Conservation (phyloP, 73 alveolate genomes). For the Breviolum minutum region DNA sequence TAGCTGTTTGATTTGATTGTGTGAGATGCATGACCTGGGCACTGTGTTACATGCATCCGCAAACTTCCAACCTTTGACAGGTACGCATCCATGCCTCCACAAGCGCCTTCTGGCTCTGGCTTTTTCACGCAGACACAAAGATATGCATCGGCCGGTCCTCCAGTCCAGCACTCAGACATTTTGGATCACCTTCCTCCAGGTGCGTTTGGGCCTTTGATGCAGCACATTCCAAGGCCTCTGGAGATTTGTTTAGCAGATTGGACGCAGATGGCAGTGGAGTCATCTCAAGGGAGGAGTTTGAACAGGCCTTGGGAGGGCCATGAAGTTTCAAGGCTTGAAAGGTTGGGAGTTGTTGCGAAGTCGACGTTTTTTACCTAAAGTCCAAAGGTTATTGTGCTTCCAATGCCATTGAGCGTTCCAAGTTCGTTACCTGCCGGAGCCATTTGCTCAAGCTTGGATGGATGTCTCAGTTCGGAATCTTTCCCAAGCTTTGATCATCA, state of each 20-base stretch:
- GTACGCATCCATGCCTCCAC: constrained; percentile 21
- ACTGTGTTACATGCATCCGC: no score
- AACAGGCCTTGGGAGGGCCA: constrained; percentile 27
- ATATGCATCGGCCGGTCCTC: constrained; percentile 4
- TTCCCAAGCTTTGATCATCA: no score
- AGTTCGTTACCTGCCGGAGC: no score
- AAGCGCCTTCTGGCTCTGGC: constrained; percentile 24
- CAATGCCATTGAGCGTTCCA: no score
- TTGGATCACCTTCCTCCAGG: not conserved
- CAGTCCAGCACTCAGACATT: not conserved
- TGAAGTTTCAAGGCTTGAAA: no score
- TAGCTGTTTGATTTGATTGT: not conserved
- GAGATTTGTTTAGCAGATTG: constrained; percentile 78
- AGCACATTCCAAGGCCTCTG: not conserved
- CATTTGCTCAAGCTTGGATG: no score
- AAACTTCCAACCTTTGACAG: not conserved
- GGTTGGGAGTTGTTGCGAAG: no score
- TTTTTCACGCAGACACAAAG: not conserved
- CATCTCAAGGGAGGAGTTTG: constrained; percentile 88
- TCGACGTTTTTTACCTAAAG: not conserved
- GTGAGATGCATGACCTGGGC: no score
- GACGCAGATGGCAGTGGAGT: constrained; percentile 79
- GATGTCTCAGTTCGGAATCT: no score
- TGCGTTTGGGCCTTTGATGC: not conserved
- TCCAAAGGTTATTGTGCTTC: not conserved